These are phyloP conservation scores for Rachicladosporium sp. DNA, from an alignment of 2,329 filamentous ascomycete species.

Conservation along the genomic window DNA sequence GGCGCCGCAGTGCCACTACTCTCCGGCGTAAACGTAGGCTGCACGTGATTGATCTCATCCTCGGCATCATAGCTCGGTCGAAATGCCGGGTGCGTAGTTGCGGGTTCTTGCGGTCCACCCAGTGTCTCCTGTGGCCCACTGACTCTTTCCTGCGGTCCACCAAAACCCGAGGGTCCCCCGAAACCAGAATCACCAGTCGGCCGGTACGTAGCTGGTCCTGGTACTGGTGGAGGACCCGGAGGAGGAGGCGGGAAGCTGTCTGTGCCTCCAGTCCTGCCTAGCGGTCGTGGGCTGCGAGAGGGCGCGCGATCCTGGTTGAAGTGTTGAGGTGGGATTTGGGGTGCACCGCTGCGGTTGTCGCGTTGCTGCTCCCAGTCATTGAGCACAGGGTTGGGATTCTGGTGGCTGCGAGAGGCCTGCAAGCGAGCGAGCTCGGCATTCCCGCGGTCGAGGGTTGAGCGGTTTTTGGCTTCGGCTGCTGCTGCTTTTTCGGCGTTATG, in stretches of 20 bases:
- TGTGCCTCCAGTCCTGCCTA: too few species aligned
- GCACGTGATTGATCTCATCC: slow-evolving; percentile 3
- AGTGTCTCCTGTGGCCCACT: too few species aligned
- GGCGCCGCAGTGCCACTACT: not conserved
- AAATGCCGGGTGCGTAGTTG: not conserved
- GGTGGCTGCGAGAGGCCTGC: too few species aligned
- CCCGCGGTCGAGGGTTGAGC: slow-evolving; percentile 14
- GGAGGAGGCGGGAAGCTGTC: too few species aligned
- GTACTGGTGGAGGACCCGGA: too few species aligned
- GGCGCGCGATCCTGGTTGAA: not conserved
- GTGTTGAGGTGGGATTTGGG: not conserved
- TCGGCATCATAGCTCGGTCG: not conserved
- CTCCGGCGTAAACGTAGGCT: slow-evolving; percentile 2
- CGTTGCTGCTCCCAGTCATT: not conserved
- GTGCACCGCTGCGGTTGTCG: not conserved
- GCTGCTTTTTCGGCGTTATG: slow-evolving; percentile 18
- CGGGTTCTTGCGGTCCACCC: not conserved
- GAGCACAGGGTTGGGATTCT: not conserved
- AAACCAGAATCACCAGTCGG: too few species aligned
- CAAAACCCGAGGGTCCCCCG: too few species aligned
- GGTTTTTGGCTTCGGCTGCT: slow-evolving; percentile 17
- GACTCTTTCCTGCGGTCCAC: too few species aligned
- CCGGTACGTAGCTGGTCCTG: too few species aligned
- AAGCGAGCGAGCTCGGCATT: slow-evolving; percentile 13
- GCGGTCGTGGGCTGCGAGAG: too few species aligned